Evolutionary conservation across 2,329 filamentous ascomycete genomes (phyloP), one percentile per base, ranked within the genome.

Genomic region (Botrytis byssoidea): DNA sequence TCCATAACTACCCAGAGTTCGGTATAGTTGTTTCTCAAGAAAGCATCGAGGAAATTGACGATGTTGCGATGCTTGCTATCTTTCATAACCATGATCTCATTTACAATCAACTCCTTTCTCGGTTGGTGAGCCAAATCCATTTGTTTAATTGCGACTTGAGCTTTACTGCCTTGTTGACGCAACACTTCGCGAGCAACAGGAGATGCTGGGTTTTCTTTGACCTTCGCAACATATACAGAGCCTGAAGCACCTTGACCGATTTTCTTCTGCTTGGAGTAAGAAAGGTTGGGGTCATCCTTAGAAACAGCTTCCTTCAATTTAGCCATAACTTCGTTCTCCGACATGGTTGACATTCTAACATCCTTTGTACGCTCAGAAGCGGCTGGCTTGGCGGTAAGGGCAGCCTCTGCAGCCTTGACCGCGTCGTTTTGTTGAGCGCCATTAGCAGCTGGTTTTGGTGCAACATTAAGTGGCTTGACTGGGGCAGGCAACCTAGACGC

Each of bases 1-100:
- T 99, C 96, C 96, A 99, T 97, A 70, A 99, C 95, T 18, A 99
- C 94, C 96, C 96, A 99, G n/a, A 99, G 88, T 83, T 99, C 96
- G 72, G 93, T 89, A 80, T 93, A 94, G 83, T 96, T 95, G 83
- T 98, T 97, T 80, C 96, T 93, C 81, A 99, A 85, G 86, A 98
- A 99, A 5, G 95, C 95, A 79, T 99, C 96, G 48, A 99, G 86
- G 85, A 97, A 99, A 84, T 99, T 99, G 83, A 99, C 96, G 85
- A 99, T 99, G 83, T 99, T 99, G 75, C 92, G 91, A 83, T 99
- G 96, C 82, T 95, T 93, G 86, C 94, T 97, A 85, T 99, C 96
- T 85, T 98, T 98, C 96, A 99, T 99, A 74, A 99, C 96, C 85
- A 99, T 97, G 81, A 99, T 99, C 81, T 99, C 96, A 83, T 99